Conservation (phyloP, 2,329 filamentous ascomycete genomes). For the Venturia aucupariae region DNA sequence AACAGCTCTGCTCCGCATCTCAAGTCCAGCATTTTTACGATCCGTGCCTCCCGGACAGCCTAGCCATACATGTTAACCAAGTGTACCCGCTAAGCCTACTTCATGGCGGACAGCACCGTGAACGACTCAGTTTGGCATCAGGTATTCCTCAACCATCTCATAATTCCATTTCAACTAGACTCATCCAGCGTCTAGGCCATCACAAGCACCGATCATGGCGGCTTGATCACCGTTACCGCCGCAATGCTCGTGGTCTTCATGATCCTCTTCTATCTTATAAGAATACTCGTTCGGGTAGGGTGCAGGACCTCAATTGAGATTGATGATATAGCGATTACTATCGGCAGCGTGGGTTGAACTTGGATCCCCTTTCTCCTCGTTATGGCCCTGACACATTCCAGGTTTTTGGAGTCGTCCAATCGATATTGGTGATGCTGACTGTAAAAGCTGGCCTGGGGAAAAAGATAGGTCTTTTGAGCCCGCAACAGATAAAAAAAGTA, state of each 20-base stretch:
- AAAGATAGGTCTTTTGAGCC: conserved; percentile 2
- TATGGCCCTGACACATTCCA: background rate
- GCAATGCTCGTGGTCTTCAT: conserved; percentile 7
- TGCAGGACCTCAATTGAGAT: background rate
- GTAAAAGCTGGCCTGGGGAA: conserved; percentile 15
- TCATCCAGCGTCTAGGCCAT: too few relatives aligned
- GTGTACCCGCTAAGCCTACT: background rate
- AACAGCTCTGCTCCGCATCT: background rate
- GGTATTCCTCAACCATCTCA: background rate
- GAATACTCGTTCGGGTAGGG: conserved; percentile 2
- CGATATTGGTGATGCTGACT: conserved; percentile 8
- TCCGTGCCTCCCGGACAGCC: background rate
- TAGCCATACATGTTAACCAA: background rate
- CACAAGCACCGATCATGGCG: conserved; percentile 10
- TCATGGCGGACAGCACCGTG: background rate
- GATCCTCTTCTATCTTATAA: conserved; percentile 9
- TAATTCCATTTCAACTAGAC: background rate
- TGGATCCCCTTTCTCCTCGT: background rate
- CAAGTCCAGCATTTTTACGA: background rate
- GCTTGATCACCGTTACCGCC: background rate
- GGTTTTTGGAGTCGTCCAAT: conserved; percentile 14
- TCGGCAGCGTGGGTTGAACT: background rate
- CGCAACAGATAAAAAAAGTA: background rate
- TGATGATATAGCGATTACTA: conserved; percentile 4
- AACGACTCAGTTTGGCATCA: background rate